Conservation (phyloP, 83 land plant species). For the Isoetes engelmannii region DNA sequence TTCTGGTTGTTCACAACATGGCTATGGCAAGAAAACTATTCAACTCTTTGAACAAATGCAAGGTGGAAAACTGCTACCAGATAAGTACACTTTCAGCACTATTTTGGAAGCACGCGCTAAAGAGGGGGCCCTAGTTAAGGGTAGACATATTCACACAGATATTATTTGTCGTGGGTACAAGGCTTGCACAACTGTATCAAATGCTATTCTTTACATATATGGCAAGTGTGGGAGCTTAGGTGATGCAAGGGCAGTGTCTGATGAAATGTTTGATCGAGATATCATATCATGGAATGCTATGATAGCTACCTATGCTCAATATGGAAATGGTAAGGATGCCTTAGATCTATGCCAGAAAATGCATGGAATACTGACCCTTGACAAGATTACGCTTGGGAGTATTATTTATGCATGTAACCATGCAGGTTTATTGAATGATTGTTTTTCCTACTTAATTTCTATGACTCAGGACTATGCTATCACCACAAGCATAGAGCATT, state of each 20-base stretch:
- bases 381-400: not conserved
- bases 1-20: not conserved
- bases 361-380: not conserved
- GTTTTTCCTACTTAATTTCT: not conserved
- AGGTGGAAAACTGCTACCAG: not conserved
- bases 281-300: not conserved
- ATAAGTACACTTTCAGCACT: not conserved
- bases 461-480: not conserved
- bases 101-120: not conserved
- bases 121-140: not conserved
- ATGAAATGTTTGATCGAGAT: not conserved
- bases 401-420: not conserved
- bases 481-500: not conserved
- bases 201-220: not conserved
- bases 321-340: not conserved
- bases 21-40: not conserved
- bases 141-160: not conserved
- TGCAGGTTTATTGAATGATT: not conserved
- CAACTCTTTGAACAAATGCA: not conserved
- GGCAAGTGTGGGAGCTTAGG: not conserved
- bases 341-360: not conserved
- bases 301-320: not conserved
- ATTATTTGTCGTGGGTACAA: not conserved
- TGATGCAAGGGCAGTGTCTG: not conserved
- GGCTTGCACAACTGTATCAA: not conserved